Percentiles rank a stretch among this genome's conserved stretches.
These are phyloP conservation scores for Yamadazyma sp. DNA, from an alignment of 1,139 yeast species.

Conservation along the genomic window DNA sequence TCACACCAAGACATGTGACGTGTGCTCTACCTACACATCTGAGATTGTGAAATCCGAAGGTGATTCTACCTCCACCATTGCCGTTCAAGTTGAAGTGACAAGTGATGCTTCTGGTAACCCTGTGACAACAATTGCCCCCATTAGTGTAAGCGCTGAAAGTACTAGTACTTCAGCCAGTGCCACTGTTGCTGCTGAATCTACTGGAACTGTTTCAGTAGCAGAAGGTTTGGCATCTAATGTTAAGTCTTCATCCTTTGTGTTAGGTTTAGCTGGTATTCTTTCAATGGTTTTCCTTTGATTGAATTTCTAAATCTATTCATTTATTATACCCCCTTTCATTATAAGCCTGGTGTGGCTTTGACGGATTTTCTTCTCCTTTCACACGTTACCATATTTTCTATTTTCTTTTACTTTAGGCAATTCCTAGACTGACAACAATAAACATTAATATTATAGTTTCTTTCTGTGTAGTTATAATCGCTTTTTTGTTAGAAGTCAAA, in stretches of 20 bases:
- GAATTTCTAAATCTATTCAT: background rate
- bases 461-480: no score
- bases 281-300: conserved; percentile 4
- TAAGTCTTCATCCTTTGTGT: conserved; percentile 2
- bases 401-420: no score
- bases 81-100: conserved; percentile 7
- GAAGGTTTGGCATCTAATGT: conserved; percentile 6
- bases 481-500: no score
- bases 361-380: no score
- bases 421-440: no score
- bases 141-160: conserved; percentile 2
- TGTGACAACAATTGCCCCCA: conserved; percentile 5
- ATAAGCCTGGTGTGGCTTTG: no score
- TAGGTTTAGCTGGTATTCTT: conserved; percentile 5
- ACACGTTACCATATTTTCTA: no score
- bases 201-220: conserved; percentile 1
- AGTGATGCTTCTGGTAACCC: conserved; percentile 6
- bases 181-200: conserved; percentile 2
- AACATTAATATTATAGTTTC: no score
- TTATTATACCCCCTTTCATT: background rate
- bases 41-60: conserved; percentile 2
- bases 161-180: background rate
- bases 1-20: conserved; percentile 16
- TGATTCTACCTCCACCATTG: conserved; percentile 1
- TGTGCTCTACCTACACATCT: conserved; percentile 5